phyloP scores from a whole-genome alignment of 441 rosid genomes.

The Croton setiger region DNA sequence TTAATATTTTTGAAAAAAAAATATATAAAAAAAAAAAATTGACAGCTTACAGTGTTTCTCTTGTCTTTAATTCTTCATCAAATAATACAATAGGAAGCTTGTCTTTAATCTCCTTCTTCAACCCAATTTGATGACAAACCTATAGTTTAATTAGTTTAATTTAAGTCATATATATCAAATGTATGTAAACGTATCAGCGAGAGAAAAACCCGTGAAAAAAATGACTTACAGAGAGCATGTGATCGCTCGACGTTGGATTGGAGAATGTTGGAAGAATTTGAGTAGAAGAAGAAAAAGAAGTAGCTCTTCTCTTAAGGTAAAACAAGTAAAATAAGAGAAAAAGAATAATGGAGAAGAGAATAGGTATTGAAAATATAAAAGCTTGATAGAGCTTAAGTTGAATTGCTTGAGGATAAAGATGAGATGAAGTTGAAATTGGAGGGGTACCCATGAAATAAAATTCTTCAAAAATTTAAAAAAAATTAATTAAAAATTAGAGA shows the following conservation, averaged over 20 bases:
- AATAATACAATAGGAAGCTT: slow-evolving; percentile 65
- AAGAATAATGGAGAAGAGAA: slow-evolving; percentile 86
- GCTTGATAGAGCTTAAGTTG: slow-evolving; percentile 94
- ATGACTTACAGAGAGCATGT: slow-evolving; percentile 47
- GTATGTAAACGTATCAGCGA: too few species aligned
- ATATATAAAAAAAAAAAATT: too few species aligned
- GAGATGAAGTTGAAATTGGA: slow-evolving; percentile 56
- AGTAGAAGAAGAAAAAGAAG: slow-evolving; percentile 44
- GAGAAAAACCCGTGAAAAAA: slow-evolving; percentile 5
- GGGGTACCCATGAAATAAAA: slow-evolving; percentile 68
- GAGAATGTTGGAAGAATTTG: slow-evolving; percentile 48
- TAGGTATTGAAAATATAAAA: slow-evolving; percentile 94
- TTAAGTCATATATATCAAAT: too few species aligned
- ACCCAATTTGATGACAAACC: slow-evolving; percentile 44
- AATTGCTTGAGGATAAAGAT: slow-evolving; percentile 75
- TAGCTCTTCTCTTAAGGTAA: slow-evolving; percentile 90
- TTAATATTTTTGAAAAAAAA: too few species aligned
- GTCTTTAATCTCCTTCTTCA: slow-evolving; percentile 56
- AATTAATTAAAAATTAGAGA: too few species aligned
- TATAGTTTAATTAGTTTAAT: too few species aligned
- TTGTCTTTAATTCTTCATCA: slow-evolving; percentile 69
- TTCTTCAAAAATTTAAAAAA: too few species aligned
- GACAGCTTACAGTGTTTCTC: slow-evolving; percentile 75
- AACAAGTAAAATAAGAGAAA: slow-evolving; percentile 85
- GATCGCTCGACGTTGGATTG: slow-evolving; percentile 34